Percentiles rank a stretch among this genome's conserved stretches.
phyloP scores from a whole-genome alignment of 2,329 filamentous ascomycete species.

The Aureobasidium sp. region DNA sequence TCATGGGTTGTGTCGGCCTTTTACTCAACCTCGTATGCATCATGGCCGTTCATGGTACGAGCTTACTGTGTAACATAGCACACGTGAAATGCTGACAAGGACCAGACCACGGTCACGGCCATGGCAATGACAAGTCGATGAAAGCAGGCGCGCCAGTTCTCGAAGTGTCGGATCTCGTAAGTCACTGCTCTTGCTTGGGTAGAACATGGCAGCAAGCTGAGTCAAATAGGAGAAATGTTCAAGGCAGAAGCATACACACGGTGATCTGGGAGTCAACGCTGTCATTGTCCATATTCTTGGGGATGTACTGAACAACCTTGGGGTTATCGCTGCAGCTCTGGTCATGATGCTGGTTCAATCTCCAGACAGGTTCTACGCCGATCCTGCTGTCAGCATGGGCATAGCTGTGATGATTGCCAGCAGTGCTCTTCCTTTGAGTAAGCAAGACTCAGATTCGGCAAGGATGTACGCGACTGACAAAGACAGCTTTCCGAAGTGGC shows the following conservation, averaged over 20 bases:
- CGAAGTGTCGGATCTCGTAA: neutral
- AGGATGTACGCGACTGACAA: slow-evolving; percentile 36
- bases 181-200: neutral
- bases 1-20: slow-evolving; percentile 62
- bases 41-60: slow-evolving; percentile 43
- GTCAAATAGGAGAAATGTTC: neutral
- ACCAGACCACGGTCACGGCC: slow-evolving; percentile 9
- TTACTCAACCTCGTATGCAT: slow-evolving; percentile 60
- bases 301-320: slow-evolving; percentile 69
- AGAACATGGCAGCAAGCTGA: neutral
- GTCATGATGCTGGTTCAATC: slow-evolving; percentile 61
- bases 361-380: slow-evolving; percentile 59
- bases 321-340: slow-evolving; percentile 62
- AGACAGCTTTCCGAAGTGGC: slow-evolving; percentile 49
- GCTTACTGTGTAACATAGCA: neutral
- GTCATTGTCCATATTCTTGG: slow-evolving; percentile 65
- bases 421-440: slow-evolving; percentile 14
- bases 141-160: slow-evolving; percentile 6
- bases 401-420: slow-evolving; percentile 63
- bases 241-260: slow-evolving; percentile 26
- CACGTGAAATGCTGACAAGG: neutral
- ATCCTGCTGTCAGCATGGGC: slow-evolving; percentile 60
- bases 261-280: slow-evolving; percentile 64
- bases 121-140: neutral
- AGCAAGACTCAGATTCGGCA: neutral